Evolutionary conservation across 129 eudicot genomes (phyloP).

Genomic region (Kitagawia praeruptora): DNA sequence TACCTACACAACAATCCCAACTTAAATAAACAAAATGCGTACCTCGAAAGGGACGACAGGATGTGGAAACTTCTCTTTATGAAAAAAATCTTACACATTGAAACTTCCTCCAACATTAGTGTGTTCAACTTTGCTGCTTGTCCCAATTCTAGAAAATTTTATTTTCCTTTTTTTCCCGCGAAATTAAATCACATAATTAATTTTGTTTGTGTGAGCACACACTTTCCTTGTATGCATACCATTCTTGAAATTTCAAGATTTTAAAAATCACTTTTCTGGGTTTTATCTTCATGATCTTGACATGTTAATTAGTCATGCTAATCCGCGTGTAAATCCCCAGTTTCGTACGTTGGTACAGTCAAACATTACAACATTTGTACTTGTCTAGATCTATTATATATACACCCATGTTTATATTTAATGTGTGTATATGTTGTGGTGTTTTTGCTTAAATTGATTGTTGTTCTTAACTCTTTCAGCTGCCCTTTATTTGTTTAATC

Average conservation of each 20-base stretch:
- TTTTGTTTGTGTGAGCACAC: neutral
- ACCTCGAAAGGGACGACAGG: no score
- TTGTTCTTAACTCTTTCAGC: neutral
- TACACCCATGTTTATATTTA: neutral
- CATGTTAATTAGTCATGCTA: neutral
- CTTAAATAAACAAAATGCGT: no score
- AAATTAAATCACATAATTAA: neutral
- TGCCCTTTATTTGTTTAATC: neutral
- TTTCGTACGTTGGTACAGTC: neutral
- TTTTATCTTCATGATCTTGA: neutral
- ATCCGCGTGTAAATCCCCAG: neutral
- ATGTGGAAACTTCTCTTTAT: no score
- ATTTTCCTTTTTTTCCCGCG: neutral
- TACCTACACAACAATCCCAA: no score
- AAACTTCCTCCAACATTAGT: no score
- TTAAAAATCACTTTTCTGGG: neutral
- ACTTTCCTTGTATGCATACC: neutral
- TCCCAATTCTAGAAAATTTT: no score
- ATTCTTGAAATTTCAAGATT: slow-evolving; percentile 2
- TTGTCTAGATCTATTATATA: neutral
- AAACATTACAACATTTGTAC: neutral
- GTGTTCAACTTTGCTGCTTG: no score
- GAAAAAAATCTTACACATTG: no score
- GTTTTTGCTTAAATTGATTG: neutral
- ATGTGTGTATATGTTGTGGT: neutral